Evolutionary conservation across 2,329 filamentous ascomycete species (phyloP).

Genomic region (Botrytis hyacinthi): DNA sequence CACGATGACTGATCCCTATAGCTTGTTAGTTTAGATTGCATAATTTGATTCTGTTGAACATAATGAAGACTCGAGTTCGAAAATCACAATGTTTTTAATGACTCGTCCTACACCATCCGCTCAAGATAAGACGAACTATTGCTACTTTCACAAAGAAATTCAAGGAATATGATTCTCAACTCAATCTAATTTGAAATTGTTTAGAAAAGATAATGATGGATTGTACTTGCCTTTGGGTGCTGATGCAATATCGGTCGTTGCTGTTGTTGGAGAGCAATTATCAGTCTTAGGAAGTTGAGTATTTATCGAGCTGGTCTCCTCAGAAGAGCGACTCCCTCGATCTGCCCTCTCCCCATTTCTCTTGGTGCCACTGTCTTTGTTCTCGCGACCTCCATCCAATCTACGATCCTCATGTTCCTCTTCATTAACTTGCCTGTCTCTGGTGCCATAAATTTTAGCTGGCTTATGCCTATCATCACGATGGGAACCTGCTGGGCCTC

Average conservation of each 20-base stretch:
- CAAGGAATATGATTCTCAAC: background rate
- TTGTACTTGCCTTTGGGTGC: background rate
- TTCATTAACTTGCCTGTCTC: background rate
- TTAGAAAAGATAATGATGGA: background rate
- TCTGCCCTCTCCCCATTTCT: background rate
- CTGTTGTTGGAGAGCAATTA: background rate
- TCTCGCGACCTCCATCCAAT: background rate
- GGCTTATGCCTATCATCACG: background rate
- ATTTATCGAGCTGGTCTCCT: conserved; percentile 2
- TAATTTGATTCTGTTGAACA: background rate
- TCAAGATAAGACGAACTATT: background rate
- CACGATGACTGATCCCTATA: background rate
- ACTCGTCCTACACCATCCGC: background rate
- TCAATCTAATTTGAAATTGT: background rate
- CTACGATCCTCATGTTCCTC: background rate
- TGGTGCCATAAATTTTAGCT: background rate
- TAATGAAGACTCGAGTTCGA: too few species aligned
- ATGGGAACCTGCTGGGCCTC: background rate
- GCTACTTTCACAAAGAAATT: background rate
- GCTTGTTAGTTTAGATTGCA: background rate
- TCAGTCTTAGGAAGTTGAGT: background rate
- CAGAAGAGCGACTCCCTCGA: background rate
- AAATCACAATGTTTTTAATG: background rate
- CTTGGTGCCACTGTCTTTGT: background rate
- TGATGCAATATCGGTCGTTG: background rate